phyloP scores from a whole-genome alignment of 2,329 filamentous ascomycete genomes.

The Ophiostoma himal-ulmi region DNA sequence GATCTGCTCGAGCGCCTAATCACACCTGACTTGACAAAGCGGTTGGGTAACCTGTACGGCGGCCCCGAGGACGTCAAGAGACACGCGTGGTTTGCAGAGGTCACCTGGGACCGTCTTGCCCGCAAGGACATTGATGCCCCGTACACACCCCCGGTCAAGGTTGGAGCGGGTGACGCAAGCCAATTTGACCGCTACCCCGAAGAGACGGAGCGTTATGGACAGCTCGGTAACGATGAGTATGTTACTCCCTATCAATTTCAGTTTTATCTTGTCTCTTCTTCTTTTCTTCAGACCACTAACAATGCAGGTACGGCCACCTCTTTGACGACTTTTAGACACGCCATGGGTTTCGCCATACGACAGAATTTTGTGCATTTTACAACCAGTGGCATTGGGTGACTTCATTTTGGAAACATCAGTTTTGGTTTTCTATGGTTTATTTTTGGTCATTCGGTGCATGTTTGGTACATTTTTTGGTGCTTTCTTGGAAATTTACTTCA shows the following conservation, averaged over 20 bases:
- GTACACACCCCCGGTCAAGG: conserved; percentile 92
- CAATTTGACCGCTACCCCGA: conserved; percentile 98
- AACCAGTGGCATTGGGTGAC: not conserved
- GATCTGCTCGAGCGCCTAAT: conserved; percentile 89
- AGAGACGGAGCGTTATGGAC: conserved; percentile 88
- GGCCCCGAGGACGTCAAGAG: conserved; percentile 90
- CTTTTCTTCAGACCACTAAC: not conserved
- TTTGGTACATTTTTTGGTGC: not conserved
- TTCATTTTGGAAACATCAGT: not conserved
- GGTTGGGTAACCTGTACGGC: conserved; percentile 86
- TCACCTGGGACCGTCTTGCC: conserved; percentile 91
- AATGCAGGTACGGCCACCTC: not conserved
- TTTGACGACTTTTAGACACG: not conserved
- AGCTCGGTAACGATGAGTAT: conserved; percentile 75
- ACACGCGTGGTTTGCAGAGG: conserved; percentile 93
- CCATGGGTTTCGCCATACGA: not conserved
- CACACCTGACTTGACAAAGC: conserved; percentile 89
- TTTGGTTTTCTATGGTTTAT: not conserved
- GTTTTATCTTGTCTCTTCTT: not conserved
- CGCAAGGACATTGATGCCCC: conserved; percentile 98
- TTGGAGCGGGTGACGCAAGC: conserved; percentile 88
- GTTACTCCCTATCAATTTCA: conserved; percentile 37
- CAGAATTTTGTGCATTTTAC: not conserved
- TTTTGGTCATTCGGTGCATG: not conserved
- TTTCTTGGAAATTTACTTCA: not conserved